Percentiles rank a stretch among this genome's conserved stretches.
Conservation (phyloP, 1,139 yeast species). For the Geotrichum macrosporum region DNA sequence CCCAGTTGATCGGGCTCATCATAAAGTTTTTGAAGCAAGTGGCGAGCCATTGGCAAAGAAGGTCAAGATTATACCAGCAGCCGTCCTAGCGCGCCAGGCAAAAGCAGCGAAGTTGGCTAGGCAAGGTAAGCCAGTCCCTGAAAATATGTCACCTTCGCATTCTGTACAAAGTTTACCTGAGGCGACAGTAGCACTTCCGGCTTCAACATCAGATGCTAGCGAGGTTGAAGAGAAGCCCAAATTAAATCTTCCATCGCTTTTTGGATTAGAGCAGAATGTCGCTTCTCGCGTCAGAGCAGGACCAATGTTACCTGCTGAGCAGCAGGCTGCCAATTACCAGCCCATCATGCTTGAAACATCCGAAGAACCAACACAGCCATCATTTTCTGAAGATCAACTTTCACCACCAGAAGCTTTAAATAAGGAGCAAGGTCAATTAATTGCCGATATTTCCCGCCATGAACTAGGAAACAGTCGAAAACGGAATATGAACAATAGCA, state of each 20-base stretch:
- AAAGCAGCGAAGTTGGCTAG: conserved; percentile 25
- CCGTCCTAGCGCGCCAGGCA: conserved; percentile 32
- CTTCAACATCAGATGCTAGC: too few relatives aligned
- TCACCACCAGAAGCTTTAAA: too few relatives aligned
- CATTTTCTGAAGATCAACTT: neutral
- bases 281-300: conserved; percentile 9
- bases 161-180: neutral
- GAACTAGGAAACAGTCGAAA: conserved; percentile 17
- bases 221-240: conserved; percentile 9
- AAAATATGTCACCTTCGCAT: neutral
- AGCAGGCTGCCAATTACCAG: conserved; percentile 18
- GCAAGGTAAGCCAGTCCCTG: conserved; percentile 14
- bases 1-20: too few relatives aligned
- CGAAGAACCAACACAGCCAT: conserved; percentile 3
- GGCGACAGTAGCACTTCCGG: neutral
- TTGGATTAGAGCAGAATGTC: conserved; percentile 6
- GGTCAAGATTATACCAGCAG: conserved; percentile 28
- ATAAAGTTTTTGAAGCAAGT: too few relatives aligned
- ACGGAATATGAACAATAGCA: neutral
- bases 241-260: conserved; percentile 10
- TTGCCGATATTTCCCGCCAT: conserved; percentile 13
- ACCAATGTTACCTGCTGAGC: conserved; percentile 15
- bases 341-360: conserved; percentile 22
- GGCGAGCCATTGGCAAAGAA: conserved; percentile 12
- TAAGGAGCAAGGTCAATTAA: too few relatives aligned